Conservation (phyloP, 352 stramenopile species). For the Phytophthora pini region DNA sequence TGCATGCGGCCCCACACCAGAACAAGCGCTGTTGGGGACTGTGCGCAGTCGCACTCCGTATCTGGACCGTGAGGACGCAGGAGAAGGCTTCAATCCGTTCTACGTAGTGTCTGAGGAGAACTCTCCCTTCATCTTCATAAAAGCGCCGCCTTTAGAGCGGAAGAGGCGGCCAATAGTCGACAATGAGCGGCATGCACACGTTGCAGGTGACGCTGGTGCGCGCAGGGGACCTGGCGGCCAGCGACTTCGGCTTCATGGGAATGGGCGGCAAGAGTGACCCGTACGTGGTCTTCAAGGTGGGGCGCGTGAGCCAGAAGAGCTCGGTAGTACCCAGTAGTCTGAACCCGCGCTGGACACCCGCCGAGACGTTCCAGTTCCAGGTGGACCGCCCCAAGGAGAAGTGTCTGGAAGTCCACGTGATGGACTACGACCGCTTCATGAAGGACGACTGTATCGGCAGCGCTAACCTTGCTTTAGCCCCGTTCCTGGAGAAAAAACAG, state of each 20-base stretch:
- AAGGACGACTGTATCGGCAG: conserved; percentile 68
- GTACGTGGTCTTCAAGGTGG: conserved; percentile 74
- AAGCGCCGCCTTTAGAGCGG: background rate
- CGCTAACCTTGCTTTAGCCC: conserved; percentile 52
- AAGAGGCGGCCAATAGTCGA: conserved; percentile 1
- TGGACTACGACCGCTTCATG: conserved; percentile 70
- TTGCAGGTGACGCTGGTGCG: conserved; percentile 64
- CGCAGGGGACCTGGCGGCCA: conserved; percentile 56
- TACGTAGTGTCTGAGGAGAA: background rate
- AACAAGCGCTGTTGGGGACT: background rate
- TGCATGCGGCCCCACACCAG: conserved; percentile 19
- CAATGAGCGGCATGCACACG: conserved; percentile 56
- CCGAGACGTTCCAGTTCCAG: conserved; percentile 72
- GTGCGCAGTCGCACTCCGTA: conserved; percentile 34
- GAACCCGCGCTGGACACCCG: conserved; percentile 62
- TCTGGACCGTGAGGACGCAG: conserved; percentile 20
- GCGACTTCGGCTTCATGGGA: conserved; percentile 72
- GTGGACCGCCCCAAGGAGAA: conserved; percentile 67
- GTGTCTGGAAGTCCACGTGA: conserved; percentile 60
- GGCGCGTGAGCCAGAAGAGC: conserved; percentile 54
- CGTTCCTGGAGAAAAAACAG: conserved; percentile 57
- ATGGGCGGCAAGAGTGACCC: conserved; percentile 81
- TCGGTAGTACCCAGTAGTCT: conserved; percentile 53
- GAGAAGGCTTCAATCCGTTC: background rate
- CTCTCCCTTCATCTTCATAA: background rate